A percentile compares a stretch with the other conserved stretches of the same genome.
Conservation (phyloP, 2,329 filamentous ascomycete species). For the Fusarium nodosum region DNA sequence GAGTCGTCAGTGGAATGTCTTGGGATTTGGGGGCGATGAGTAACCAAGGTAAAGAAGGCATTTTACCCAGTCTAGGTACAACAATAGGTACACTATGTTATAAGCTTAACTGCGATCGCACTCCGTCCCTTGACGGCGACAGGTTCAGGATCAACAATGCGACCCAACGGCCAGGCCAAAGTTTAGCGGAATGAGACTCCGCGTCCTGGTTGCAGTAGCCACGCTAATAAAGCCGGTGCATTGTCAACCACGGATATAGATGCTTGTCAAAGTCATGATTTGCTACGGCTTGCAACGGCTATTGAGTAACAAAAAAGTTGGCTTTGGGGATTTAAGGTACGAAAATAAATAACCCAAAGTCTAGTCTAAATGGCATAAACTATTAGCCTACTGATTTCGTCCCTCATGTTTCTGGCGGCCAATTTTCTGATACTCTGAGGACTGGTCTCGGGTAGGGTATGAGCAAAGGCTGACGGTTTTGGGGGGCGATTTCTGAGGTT, state of each 20-base stretch:
- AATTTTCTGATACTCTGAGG: no score
- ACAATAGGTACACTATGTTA: no score
- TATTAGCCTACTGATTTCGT: no score
- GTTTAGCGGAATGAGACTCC: neutral
- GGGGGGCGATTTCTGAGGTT: no score
- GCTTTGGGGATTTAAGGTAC: no score
- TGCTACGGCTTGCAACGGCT: neutral
- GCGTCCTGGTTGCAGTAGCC: neutral
- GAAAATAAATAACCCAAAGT: no score
- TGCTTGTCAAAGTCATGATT: neutral
- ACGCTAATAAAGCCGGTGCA: no score
- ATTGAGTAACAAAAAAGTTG: no score
- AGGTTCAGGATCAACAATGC: neutral
- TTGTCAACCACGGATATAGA: neutral
- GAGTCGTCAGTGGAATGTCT: neutral
- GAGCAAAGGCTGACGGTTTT: no score
- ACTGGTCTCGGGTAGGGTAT: neutral
- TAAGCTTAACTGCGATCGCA: conserved; percentile 11
- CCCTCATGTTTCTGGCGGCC: no score
- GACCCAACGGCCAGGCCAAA: neutral
- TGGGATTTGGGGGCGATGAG: neutral
- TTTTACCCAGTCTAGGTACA: neutral
- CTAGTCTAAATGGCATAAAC: no score
- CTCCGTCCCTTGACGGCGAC: neutral
- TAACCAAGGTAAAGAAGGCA: neutral